Evolutionary conservation across 192 early-diverging fungal genomes (phyloP).

Genomic region (Coemansia sp.): DNA sequence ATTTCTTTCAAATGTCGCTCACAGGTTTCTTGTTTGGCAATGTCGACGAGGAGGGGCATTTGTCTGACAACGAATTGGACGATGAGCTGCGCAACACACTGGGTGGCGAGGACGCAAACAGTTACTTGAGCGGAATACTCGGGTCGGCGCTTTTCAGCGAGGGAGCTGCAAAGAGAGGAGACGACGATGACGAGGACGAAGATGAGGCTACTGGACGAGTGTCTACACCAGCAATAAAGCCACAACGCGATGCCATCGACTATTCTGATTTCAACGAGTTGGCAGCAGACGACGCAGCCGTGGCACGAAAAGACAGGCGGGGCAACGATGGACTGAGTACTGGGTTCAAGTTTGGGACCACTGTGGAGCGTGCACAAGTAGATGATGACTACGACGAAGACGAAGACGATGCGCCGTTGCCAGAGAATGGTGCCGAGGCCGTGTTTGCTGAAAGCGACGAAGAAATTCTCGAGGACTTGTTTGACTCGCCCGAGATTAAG

Average conservation of each 20-base stretch:
- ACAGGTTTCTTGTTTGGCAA: constrained; percentile 85
- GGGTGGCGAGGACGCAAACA: constrained; percentile 30
- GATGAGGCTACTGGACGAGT: constrained; percentile 1
- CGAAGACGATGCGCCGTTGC: constrained; percentile 10
- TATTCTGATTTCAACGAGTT: constrained; percentile 81
- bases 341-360: not conserved
- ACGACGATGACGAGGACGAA: constrained; percentile 42
- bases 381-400: constrained; percentile 60
- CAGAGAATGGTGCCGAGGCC: not conserved
- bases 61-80: constrained; percentile 63
- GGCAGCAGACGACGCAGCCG: constrained; percentile 56
- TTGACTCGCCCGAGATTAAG: constrained; percentile 34
- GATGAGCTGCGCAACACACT: constrained; percentile 52
- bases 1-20: constrained; percentile 56
- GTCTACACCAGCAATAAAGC: constrained; percentile 44
- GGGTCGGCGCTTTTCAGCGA: constrained; percentile 37
- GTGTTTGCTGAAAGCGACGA: constrained; percentile 34
- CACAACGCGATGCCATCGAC: constrained; percentile 72
- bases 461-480: constrained; percentile 51
- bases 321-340: not conserved
- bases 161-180: not conserved
- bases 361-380: constrained; percentile 44
- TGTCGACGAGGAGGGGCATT: constrained; percentile 79
- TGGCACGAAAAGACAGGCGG: constrained; percentile 17
- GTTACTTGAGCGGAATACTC: constrained; percentile 30